Base-by-base conservation (phyloP, 2,329 filamentous ascomycete genomes). In the Aplosporella prunicola region DNA sequence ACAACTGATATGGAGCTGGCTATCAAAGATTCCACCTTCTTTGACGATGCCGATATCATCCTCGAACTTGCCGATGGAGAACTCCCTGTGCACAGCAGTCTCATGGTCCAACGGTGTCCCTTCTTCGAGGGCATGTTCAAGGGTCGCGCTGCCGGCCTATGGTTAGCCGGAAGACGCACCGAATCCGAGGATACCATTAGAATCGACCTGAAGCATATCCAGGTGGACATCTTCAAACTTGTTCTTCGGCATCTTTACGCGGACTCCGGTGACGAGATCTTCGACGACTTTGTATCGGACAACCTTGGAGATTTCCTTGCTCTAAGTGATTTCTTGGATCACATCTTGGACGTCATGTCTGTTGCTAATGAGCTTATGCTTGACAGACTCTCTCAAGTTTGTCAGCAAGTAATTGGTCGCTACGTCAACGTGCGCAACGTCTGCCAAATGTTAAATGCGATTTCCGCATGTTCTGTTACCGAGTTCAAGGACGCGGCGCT, bases 361-460 rank as follows among this genome's bases (percentile, higher is more conserved):
- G 80, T 85, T 35, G 86, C 88, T 9, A 91, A 98, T 53, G 89
- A 98, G 58, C 66, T 98, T 40, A 95, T 98, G 88, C 72, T 98
- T 31, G 87, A 95, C 55, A 74, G 88, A 5, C 65, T 98, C 5
- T 86, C 85, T 5, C 84, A 94, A 55, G 78, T 93, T 18, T 96
- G 91, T 56, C 91, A 98, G 56, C 78, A 75, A 41, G 64, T 87
- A 15, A 74, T 96, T 42, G 88, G 87, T 23, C 76, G 75, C 33
- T 93, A 91, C 60, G 81, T 87, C n/a, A 86, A 77, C 32, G 81
- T 78, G 5, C 80, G 88, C 17, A 98, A 94, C 53, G 80, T 94
- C 17, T 84, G 84, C 41, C 78, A 80, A 35, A 68, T 96, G 11
- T 69, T 98, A 9, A 94, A 93, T 52, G 81, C 81, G 2, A 82